Base-by-base conservation (phyloP, 2,329 filamentous ascomycete genomes). In the Cladophialophora yegresii region DNA sequence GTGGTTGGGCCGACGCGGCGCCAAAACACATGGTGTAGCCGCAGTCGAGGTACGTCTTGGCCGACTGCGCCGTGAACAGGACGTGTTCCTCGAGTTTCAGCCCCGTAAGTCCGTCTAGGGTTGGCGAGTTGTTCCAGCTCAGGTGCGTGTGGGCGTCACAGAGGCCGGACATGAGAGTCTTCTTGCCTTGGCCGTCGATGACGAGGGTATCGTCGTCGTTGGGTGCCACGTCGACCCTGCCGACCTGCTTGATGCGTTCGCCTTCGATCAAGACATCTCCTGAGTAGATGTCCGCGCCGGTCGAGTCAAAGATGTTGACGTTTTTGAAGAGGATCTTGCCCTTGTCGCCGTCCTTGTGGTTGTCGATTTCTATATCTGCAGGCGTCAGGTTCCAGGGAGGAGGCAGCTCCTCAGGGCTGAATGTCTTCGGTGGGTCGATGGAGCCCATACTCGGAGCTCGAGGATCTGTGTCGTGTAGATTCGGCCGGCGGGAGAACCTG, bases 261-360 rank as follows among this genome's bases (percentile, higher is more conserved):
- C 58, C 58, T 26, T 61, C 58, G 58, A 61, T 61, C 22, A 61
- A 33, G 26, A 61, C 58, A 43, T 61, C 58, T n/a, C 58, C 58
- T 7, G 49, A 22, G 9, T 61, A 61, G 3, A 61, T 61, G 22
- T 61, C 58, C 23, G 58, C 33, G 23, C 58, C 58, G 10, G 58
- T 61, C 9, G 58, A 61, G 23, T 61, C 58, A 26, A 61, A 61
- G 32, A 61, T 61, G 33, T 61, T 61, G 49, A 61, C 58, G 22
- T 61, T 61, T 50, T 61, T 54, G 49, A 61, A 61, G 12, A 61
- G 32, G n/a, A 61, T 61, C 58, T 61, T 61, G 58, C 49, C 58
- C 13, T 61, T 61, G 36, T 61, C 58, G 32, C 58, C 58, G 12
- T 30, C 58, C 33, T 61, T 61, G 58, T 61, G 58, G 49, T 61